Conservation (phyloP, 2,329 filamentous ascomycete genomes). For the Malbranchea cinnamomea region DNA sequence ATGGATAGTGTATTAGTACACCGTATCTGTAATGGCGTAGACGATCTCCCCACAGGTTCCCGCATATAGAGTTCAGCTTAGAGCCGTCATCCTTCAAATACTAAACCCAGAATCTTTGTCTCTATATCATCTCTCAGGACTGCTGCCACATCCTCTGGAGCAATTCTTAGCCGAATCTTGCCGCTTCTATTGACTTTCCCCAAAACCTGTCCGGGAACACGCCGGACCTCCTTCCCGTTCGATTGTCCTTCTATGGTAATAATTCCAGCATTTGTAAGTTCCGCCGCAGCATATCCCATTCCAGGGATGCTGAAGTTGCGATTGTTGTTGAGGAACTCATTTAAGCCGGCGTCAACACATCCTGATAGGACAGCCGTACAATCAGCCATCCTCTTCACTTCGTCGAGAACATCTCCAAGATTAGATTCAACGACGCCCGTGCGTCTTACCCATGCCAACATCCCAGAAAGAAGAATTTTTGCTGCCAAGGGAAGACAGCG, state of each 20-base stretch:
- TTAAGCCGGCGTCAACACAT: constrained; percentile 41
- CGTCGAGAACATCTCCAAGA: constrained; percentile 77
- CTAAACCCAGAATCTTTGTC: constrained; percentile 62
- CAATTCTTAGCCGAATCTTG: constrained; percentile 70
- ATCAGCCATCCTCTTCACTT: constrained; percentile 53
- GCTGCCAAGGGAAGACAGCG: constrained; percentile 65
- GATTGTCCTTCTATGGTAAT: constrained; percentile 55
- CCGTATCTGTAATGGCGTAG: too few relatives aligned
- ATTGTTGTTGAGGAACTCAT: constrained; percentile 36
- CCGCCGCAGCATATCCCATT: constrained; percentile 59
- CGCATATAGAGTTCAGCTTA: too few relatives aligned
- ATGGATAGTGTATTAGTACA: too few relatives aligned
- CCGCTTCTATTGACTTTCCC: constrained; percentile 68
- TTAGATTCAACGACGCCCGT: constrained; percentile 79
- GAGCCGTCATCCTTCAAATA: constrained; percentile 23
- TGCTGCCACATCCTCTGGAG: constrained; percentile 78
- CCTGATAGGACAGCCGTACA: constrained; percentile 31
- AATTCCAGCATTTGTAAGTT: constrained; percentile 75
- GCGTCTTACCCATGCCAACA: constrained; percentile 63
- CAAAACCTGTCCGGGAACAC: constrained; percentile 32
- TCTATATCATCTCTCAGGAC: constrained; percentile 81
- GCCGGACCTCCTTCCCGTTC: constrained; percentile 14
- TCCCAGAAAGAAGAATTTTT: constrained; percentile 72
- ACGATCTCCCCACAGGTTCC: constrained; percentile 5
- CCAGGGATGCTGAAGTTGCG: constrained; percentile 43